Conservation (phyloP, 805 yeast species). For the Phaffomyces opuntiae region DNA sequence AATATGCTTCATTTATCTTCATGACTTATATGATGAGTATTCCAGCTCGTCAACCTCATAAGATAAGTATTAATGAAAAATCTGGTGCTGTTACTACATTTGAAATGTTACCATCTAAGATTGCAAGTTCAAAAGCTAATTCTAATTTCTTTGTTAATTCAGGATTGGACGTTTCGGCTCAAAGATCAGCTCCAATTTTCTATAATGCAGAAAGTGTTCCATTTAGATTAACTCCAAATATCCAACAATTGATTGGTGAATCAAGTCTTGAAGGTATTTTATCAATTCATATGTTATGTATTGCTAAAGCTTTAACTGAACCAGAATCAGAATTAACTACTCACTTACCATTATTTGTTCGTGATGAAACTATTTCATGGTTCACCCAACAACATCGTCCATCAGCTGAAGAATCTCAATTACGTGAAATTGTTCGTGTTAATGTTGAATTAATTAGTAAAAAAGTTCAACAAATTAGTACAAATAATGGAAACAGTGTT, state of each 20-base stretch:
- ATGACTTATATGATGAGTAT: slow-evolving; percentile 93
- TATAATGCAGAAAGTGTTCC: slow-evolving; percentile 92
- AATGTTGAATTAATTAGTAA: slow-evolving; percentile 83
- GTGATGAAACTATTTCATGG: slow-evolving; percentile 96
- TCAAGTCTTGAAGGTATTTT: slow-evolving; percentile 89
- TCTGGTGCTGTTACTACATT: slow-evolving; percentile 91
- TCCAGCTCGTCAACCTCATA: slow-evolving; percentile 88
- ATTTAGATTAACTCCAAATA: slow-evolving; percentile 91
- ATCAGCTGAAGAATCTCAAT: slow-evolving; percentile 73
- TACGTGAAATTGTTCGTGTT: slow-evolving; percentile 78
- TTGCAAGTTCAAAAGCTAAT: slow-evolving; percentile 41
- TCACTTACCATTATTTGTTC: slow-evolving; percentile 84
- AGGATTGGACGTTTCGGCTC: slow-evolving; percentile 27
- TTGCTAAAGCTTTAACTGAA: slow-evolving; percentile 83
- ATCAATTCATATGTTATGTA: slow-evolving; percentile 74
- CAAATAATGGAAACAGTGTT: slow-evolving; percentile 43
- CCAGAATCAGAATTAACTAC: slow-evolving; percentile 91
- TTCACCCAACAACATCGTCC: slow-evolving; percentile 82
- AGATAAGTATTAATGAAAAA: slow-evolving; percentile 71
- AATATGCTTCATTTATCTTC: slow-evolving; percentile 88
- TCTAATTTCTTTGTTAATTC: slow-evolving; percentile 30
- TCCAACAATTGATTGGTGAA: slow-evolving; percentile 90
- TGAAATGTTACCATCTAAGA: slow-evolving; percentile 90
- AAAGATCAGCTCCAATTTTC: slow-evolving; percentile 61
- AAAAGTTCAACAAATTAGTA: slow-evolving; percentile 68